These are phyloP conservation scores for Fomitopsis serialis DNA, from an alignment of 768 basidiomycete genomes.

Conservation along the genomic window DNA sequence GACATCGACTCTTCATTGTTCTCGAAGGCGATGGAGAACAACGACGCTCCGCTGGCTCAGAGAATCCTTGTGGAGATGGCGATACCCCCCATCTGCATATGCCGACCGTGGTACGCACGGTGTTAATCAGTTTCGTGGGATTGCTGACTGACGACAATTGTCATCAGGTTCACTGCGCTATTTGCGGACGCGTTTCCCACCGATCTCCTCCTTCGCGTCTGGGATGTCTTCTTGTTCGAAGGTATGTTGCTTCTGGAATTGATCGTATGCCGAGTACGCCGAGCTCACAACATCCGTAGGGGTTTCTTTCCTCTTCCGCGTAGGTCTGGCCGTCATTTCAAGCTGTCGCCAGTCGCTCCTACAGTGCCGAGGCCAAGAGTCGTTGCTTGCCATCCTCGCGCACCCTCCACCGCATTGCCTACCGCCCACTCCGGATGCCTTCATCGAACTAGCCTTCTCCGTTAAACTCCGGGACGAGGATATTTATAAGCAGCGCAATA, in stretches of 20 bases:
- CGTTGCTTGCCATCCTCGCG: slow-evolving; percentile 42
- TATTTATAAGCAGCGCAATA: slow-evolving; percentile 64
- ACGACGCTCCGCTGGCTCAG: slow-evolving; percentile 55
- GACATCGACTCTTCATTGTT: slow-evolving; percentile 77
- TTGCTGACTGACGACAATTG: neutral
- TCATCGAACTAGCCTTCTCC: slow-evolving; percentile 55
- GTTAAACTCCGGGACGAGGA: slow-evolving; percentile 80
- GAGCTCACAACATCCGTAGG: slow-evolving; percentile 34
- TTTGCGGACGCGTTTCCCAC: slow-evolving; percentile 64
- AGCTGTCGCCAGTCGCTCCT: slow-evolving; percentile 57
- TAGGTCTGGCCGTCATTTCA: slow-evolving; percentile 59
- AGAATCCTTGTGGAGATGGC: slow-evolving; percentile 63
- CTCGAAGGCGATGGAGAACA: slow-evolving; percentile 58
- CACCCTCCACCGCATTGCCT: slow-evolving; percentile 49
- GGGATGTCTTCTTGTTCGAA: slow-evolving; percentile 82
- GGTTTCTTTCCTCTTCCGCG: slow-evolving; percentile 66
- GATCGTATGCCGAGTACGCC: neutral
- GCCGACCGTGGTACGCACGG: slow-evolving; percentile 53
- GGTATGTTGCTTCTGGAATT: slow-evolving; percentile 38
- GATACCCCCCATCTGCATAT: slow-evolving; percentile 51
- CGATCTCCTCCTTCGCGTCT: slow-evolving; percentile 65
- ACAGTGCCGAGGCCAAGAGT: slow-evolving; percentile 41
- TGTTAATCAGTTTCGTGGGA: neutral
- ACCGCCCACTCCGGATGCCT: slow-evolving; percentile 53
- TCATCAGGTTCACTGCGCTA: slow-evolving; percentile 61